These are phyloP conservation scores for Hemileccinum rubropunctum DNA, from an alignment of 768 basidiomycete genomes.

Conservation along the genomic window DNA sequence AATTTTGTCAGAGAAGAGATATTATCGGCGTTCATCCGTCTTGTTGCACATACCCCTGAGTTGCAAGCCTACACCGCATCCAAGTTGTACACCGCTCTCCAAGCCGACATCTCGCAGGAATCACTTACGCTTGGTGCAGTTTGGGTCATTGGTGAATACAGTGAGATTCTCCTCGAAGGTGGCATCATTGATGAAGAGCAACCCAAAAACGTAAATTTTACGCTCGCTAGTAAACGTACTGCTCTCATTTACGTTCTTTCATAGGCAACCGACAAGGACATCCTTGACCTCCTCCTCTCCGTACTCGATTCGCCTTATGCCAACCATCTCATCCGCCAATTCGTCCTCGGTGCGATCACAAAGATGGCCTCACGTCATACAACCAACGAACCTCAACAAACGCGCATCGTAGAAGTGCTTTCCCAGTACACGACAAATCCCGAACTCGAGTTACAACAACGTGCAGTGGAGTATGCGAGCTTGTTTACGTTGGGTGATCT, in stretches of 20 bases:
- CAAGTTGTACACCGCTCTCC: slow-evolving; percentile 83
- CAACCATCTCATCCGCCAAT: slow-evolving; percentile 88
- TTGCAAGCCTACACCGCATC: slow-evolving; percentile 94
- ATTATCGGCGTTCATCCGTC: slow-evolving; percentile 88
- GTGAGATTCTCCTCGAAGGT: slow-evolving; percentile 84
- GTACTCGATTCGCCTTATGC: slow-evolving; percentile 92
- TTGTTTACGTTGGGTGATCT: slow-evolving; percentile 78
- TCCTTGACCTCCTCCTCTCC: slow-evolving; percentile 83
- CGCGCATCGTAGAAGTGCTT: slow-evolving; percentile 75
- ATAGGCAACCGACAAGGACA: slow-evolving; percentile 75
- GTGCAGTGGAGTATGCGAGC: slow-evolving; percentile 91
- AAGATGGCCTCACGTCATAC: slow-evolving; percentile 85
- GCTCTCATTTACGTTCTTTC: not conserved
- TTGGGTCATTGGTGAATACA: slow-evolving; percentile 97
- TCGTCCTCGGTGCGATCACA: slow-evolving; percentile 83
- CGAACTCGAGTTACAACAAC: slow-evolving; percentile 93
- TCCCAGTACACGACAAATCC: slow-evolving; percentile 82
- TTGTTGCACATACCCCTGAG: slow-evolving; percentile 96
- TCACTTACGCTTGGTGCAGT: slow-evolving; percentile 89
- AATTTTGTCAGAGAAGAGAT: slow-evolving; percentile 98
- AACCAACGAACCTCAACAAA: slow-evolving; percentile 63
- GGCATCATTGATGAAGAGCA: slow-evolving; percentile 79
- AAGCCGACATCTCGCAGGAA: slow-evolving; percentile 92
- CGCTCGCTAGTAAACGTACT: not conserved
- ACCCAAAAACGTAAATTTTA: slow-evolving; percentile 53